A percentile compares a stretch with the other conserved stretches of the same genome.
Evolutionary conservation across 176 grass and related monocot genomes (phyloP).

Genomic region (Tillandsia fasciculata): DNA sequence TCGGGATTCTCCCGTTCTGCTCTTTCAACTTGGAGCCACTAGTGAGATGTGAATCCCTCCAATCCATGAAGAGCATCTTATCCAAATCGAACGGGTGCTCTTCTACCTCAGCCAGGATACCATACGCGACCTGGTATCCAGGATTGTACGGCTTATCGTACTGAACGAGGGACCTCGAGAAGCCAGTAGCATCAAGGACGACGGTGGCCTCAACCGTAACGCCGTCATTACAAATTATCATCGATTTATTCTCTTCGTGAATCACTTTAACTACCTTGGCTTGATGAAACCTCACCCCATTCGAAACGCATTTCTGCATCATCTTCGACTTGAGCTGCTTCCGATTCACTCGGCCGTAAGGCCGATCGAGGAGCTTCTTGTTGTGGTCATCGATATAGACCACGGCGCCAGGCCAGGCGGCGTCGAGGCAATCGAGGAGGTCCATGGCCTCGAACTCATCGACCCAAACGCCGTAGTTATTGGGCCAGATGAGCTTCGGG

Average conservation of each 20-base stretch:
- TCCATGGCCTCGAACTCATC: constrained; percentile 94
- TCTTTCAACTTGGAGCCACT: constrained; percentile 37
- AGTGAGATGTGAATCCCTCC: constrained; percentile 82
- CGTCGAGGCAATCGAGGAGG: constrained; percentile 70
- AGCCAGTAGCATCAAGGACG: constrained; percentile 87
- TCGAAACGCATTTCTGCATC: constrained; percentile 62
- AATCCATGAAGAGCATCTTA: constrained; percentile 99
- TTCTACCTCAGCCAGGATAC: constrained; percentile 88
- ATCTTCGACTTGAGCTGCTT: constrained; percentile 91
- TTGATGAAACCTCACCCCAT: constrained; percentile 67
- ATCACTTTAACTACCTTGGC: constrained; percentile 69
- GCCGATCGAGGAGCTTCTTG: constrained; percentile 48
- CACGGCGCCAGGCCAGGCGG: constrained; percentile 60
- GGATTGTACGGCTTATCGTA: constrained; percentile 93
- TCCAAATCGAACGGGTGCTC: constrained; percentile 88
- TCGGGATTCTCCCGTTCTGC: constrained; percentile 58
- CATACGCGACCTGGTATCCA: constrained; percentile 90
- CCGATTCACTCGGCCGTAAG: constrained; percentile 67
- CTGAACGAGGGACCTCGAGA: constrained; percentile 78
- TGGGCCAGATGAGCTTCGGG: constrained; percentile 68
- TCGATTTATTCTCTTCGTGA: constrained; percentile 54
- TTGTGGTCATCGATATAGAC: constrained; percentile 42
- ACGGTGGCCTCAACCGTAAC: constrained; percentile 53
- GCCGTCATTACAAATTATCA: constrained; percentile 78
- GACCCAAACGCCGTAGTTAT: constrained; percentile 97